Percentiles rank a stretch among this genome's conserved stretches.
These are phyloP conservation scores for Conticribra guillardii DNA, from an alignment of 108 stramenopile genomes.

Conservation along the genomic window DNA sequence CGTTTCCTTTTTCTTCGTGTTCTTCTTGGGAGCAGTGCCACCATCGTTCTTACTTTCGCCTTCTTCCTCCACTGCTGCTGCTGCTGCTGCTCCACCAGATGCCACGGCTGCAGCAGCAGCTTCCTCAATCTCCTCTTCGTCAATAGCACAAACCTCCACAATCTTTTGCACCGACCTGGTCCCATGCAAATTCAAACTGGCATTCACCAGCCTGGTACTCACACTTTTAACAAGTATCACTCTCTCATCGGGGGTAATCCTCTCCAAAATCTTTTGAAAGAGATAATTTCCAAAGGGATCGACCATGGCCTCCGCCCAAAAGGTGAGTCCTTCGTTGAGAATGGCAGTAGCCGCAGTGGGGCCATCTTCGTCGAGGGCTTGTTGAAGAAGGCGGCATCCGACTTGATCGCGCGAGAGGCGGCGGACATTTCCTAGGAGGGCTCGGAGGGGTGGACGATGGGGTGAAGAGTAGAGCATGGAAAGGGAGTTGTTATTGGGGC, in stretches of 20 bases:
- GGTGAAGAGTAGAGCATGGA: slow-evolving; percentile 69
- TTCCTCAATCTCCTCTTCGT: slow-evolving; percentile 48
- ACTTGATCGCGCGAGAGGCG: slow-evolving; percentile 92
- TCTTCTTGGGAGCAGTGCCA: slow-evolving; percentile 17
- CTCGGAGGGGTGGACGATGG: slow-evolving; percentile 82
- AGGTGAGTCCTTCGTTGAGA: slow-evolving; percentile 91
- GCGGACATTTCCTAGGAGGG: slow-evolving; percentile 83
- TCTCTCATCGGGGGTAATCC: slow-evolving; percentile 86
- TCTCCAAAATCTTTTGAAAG: slow-evolving; percentile 97
- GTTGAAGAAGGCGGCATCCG: slow-evolving; percentile 95
- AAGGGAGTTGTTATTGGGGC: slow-evolving; percentile 29
- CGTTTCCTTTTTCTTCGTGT: slow-evolving; percentile 51
- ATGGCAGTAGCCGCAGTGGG: slow-evolving; percentile 89
- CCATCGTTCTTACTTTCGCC: slow-evolving; percentile 18
- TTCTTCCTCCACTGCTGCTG: slow-evolving; percentile 11
- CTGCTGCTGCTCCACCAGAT: too few relatives aligned
- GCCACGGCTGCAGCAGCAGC: slow-evolving; percentile 14
- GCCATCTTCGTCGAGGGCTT: slow-evolving; percentile 94
- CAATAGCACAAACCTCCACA: slow-evolving; percentile 91
- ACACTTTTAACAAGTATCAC: slow-evolving; percentile 87
- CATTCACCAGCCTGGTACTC: slow-evolving; percentile 87
- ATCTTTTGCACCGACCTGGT: slow-evolving; percentile 97
- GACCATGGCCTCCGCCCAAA: slow-evolving; percentile 95
- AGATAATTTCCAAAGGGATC: slow-evolving; percentile 99
- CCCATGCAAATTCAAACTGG: slow-evolving; percentile 96